These are phyloP conservation scores for Vanrija sp. DNA, from an alignment of 1,284 basidiomycete species.

Conservation along the genomic window DNA sequence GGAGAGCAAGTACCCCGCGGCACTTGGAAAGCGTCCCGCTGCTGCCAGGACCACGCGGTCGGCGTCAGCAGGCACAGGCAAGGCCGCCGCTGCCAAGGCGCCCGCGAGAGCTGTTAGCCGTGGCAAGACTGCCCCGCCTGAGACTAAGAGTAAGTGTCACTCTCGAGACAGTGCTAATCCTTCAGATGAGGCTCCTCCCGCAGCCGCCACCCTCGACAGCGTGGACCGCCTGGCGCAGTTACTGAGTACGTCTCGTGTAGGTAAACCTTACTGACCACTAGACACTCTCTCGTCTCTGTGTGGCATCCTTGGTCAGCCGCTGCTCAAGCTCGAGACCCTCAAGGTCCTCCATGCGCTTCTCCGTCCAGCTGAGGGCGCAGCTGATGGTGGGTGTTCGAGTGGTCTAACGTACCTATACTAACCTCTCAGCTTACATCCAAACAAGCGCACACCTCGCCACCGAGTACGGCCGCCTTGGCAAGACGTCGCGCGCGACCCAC, in stretches of 20 bases:
- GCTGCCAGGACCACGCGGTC: background rate
- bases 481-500: conserved; percentile 59
- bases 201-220: conserved; percentile 50
- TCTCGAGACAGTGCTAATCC: too few relatives aligned
- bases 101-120: background rate
- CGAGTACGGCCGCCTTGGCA: conserved; percentile 73
- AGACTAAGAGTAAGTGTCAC: too few relatives aligned
- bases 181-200: too few relatives aligned
- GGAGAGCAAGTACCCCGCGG: background rate
- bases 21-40: background rate
- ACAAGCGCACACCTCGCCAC: conserved; percentile 67
- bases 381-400: conserved; percentile 21
- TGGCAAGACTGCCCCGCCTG: background rate
- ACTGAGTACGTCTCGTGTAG: background rate
- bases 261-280: conserved; percentile 27
- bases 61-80: background rate
- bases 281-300: conserved; percentile 63
- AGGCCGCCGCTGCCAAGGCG: background rate
- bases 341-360: conserved; percentile 57
- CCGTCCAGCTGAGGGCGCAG: conserved; percentile 52
- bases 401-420: background rate
- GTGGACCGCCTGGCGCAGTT: conserved; percentile 54
- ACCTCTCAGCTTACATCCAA: conserved; percentile 58
- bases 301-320: conserved; percentile 58
- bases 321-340: conserved; percentile 52